Evolutionary conservation across 345 rosid species (phyloP).

Genomic region (Mallotus nudiflorus): DNA sequence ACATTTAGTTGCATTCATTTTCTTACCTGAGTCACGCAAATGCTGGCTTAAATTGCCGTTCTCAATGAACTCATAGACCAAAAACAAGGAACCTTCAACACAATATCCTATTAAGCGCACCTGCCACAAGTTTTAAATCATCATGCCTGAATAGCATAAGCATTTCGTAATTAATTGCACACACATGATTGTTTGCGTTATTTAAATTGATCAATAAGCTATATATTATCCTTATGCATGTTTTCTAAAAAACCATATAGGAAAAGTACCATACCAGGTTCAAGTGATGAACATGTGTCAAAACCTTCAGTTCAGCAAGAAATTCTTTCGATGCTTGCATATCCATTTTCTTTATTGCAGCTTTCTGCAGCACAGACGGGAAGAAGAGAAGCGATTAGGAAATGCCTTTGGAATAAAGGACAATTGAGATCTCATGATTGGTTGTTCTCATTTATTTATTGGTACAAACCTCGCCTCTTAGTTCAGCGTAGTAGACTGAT

Average conservation of each 20-base stretch:
- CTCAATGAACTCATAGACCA: conserved; percentile 84
- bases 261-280: conserved; percentile 66
- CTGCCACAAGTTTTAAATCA: conserved; percentile 31
- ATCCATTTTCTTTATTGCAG: conserved; percentile 98
- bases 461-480: conserved; percentile 90
- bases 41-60: conserved; percentile 93
- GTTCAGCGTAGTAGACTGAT: conserved; percentile 80
- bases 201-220: too few relatives aligned
- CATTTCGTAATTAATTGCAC: neutral
- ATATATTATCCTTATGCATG: too few relatives aligned
- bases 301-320: conserved; percentile 85
- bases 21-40: conserved; percentile 75
- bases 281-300: conserved; percentile 90
- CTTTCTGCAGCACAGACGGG: conserved; percentile 50
- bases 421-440: too few relatives aligned
- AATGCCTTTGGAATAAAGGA: too few relatives aligned
- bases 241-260: neutral
- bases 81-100: conserved; percentile 85
- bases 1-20: neutral
- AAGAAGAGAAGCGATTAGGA: neutral
- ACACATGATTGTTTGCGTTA: too few relatives aligned
- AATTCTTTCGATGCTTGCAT: conserved; percentile 94
- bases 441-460: neutral
- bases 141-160: neutral
- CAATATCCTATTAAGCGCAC: conserved; percentile 93